These are phyloP conservation scores for Elaphomyces granulatus DNA, from an alignment of 495 filamentous ascomycete species.

Conservation along the genomic window DNA sequence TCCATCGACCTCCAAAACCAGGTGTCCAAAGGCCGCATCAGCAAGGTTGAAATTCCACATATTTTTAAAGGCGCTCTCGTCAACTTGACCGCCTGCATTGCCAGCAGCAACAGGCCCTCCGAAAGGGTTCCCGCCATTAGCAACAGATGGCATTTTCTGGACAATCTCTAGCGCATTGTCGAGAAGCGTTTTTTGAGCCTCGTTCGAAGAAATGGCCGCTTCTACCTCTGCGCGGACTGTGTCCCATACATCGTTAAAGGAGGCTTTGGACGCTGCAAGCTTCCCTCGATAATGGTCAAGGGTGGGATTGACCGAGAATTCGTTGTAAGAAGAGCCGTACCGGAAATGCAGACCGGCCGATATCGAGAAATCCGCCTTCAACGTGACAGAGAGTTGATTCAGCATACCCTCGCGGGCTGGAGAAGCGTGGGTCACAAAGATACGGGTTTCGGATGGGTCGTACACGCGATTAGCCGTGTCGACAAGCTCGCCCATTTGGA, in stretches of 20 bases:
- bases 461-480: constrained; percentile 97
- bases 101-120: constrained; percentile 68
- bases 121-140: constrained; percentile 92
- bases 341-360: constrained; percentile 97
- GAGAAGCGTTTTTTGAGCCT: constrained; percentile 78
- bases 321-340: constrained; percentile 98
- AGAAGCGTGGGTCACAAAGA: constrained; percentile 96
- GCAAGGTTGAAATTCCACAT: constrained; percentile 99
- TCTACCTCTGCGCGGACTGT: constrained; percentile 93
- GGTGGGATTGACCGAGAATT: constrained; percentile 97
- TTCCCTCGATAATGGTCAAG: constrained; percentile 98
- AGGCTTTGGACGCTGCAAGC: constrained; percentile 96
- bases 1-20: constrained; percentile 86
- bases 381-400: constrained; percentile 93
- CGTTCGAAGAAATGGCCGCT: constrained; percentile 81
- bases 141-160: constrained; percentile 86
- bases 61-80: constrained; percentile 99
- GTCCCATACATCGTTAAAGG: constrained; percentile 99
- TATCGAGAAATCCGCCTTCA: constrained; percentile 97
- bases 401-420: constrained; percentile 92
- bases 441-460: constrained; percentile 93
- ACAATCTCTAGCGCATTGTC: constrained; percentile 84
- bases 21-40: constrained; percentile 91
- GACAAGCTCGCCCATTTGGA: constrained; percentile 97
- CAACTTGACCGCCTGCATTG: constrained; percentile 69